Percentiles rank a stretch among this genome's conserved stretches.
These are phyloP conservation scores for Torulaspora pretoriensis DNA, from an alignment of 1,139 yeast species.

Conservation along the genomic window DNA sequence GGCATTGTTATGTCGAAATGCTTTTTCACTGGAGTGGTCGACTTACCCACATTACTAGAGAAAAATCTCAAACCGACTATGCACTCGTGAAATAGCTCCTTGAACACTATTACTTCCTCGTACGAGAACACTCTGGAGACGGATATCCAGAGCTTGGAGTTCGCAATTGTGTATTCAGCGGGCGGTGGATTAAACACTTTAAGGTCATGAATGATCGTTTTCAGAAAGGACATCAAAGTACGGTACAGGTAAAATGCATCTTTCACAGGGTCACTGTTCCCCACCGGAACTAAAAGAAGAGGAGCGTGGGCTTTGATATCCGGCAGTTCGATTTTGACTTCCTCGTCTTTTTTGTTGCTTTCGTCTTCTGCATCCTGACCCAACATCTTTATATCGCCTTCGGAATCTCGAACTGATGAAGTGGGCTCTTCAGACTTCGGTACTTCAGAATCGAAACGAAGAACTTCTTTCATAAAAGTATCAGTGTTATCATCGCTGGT, in stretches of 20 bases:
- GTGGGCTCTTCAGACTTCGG: slow-evolving; percentile 7
- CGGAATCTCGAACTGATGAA: slow-evolving; percentile 15
- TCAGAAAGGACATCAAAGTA: slow-evolving; percentile 82
- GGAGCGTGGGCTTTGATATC: slow-evolving; percentile 49
- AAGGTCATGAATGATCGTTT: slow-evolving; percentile 85
- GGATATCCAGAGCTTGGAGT: slow-evolving; percentile 76
- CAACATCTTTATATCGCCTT: slow-evolving; percentile 36
- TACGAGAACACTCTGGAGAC: slow-evolving; percentile 76
- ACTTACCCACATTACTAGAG: slow-evolving; percentile 47
- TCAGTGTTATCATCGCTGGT: slow-evolving; percentile 29
- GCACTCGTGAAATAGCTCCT: slow-evolving; percentile 79
- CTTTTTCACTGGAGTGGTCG: slow-evolving; percentile 30
- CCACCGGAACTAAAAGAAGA: slow-evolving; percentile 43
- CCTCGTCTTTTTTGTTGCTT: slow-evolving; percentile 19
- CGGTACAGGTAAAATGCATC: slow-evolving; percentile 87
- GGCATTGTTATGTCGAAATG: slow-evolving; percentile 73
- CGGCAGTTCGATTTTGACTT: slow-evolving; percentile 41
- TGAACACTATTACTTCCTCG: slow-evolving; percentile 77
- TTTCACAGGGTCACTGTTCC: slow-evolving; percentile 63
- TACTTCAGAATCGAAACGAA: slow-evolving; percentile 11
- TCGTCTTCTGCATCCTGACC: slow-evolving; percentile 24
- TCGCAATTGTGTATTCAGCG: slow-evolving; percentile 58
- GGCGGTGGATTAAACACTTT: slow-evolving; percentile 90
- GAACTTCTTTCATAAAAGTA: slow-evolving; percentile 26
- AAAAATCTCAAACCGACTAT: slow-evolving; percentile 77